Evolutionary conservation across 1,139 yeast species (phyloP), one percentile per base, ranked within the genome.

Genomic region (Suhomyces bolitotheri): DNA sequence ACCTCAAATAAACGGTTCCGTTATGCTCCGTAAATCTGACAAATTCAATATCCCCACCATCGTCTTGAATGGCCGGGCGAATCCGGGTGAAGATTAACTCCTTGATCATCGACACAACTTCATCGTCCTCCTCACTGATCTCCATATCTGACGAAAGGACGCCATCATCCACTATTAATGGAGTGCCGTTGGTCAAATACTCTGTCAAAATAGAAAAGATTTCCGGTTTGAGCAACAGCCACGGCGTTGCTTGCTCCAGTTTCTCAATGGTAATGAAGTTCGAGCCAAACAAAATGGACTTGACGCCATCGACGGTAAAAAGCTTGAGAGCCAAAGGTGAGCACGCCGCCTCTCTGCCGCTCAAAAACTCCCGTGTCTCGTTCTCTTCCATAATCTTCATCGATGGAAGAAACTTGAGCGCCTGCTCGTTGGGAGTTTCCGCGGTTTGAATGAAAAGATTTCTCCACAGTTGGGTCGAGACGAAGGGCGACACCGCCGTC

Each of bases 31-130:
- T 75, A 54, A 82, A 83, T 3, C 68, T 73, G 13, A 82, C 82
- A 59, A 81, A 84, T 49, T 82, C 86, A 42, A 84, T 80, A 54
- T 84, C 94, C 8, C 94, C 94, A 35, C 94, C 94, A 54, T 84
- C 94, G 45, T 84, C 94, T 57, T 81, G 85, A 44, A 84, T 82
- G 0, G 97, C 97, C 1, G 99, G 98, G 50, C 97, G 78, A 42
- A 92, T 90, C 51, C 97, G 78, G 4, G 99, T 92, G 52, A 87
- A 90, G 39, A 92, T 84, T 35, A 92, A 72, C 59, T 92, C 99
- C 53, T 90, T 89, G 52, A 92, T 89, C 87, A 92, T 84, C 10
- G 85, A 77, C 34, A 92, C 89, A 2, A 90, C 78, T 57, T 84
- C 94, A 38, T 79, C 80, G 43, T 84, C 92, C 9, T 80, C 84